phyloP scores from a whole-genome alignment of 192 early-diverging fungal genomes.

The Coemansia sp. region DNA sequence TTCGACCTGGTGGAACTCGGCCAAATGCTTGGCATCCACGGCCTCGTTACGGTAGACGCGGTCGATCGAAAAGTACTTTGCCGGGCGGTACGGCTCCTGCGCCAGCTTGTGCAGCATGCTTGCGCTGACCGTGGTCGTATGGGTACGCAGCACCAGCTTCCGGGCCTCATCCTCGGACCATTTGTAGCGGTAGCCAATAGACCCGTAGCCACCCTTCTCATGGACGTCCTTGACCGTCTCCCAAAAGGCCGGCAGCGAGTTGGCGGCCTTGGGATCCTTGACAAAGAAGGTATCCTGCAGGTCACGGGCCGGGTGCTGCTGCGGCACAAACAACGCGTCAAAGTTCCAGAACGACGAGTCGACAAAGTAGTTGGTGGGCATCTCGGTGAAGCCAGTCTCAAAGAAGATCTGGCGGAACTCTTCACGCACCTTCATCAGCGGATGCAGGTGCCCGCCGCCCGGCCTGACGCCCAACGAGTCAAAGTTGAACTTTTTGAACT shows the following conservation, averaged over 20 bases:
- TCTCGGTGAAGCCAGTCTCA: conserved; percentile 97
- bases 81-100: conserved; percentile 81
- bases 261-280: conserved; percentile 54
- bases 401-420: conserved; percentile 99
- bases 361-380: conserved; percentile 96
- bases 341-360: conserved; percentile 99
- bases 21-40: conserved; percentile 96
- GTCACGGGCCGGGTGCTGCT: conserved; percentile 92
- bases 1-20: conserved; percentile 99
- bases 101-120: conserved; percentile 92
- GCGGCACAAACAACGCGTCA: conserved; percentile 98
- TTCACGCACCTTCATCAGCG: conserved; percentile 97
- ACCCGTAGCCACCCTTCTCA: conserved; percentile 89
- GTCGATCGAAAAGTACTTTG: conserved; percentile 99
- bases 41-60: conserved; percentile 98
- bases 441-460: conserved; percentile 85
- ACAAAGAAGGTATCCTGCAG: conserved; percentile 82
- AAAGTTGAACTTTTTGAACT: conserved; percentile 99
- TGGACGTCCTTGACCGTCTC: conserved; percentile 89
- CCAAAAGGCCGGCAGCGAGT: conserved; percentile 85
- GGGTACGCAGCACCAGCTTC: conserved; percentile 90
- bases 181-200: conserved; percentile 87
- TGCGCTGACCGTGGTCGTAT: conserved; percentile 91
- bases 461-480: conserved; percentile 78
- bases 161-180: conserved; percentile 93